Evolutionary conservation across 2,329 filamentous ascomycete species (phyloP), one percentile per base, ranked within the genome.

Genomic region (Venturia nashicola): DNA sequence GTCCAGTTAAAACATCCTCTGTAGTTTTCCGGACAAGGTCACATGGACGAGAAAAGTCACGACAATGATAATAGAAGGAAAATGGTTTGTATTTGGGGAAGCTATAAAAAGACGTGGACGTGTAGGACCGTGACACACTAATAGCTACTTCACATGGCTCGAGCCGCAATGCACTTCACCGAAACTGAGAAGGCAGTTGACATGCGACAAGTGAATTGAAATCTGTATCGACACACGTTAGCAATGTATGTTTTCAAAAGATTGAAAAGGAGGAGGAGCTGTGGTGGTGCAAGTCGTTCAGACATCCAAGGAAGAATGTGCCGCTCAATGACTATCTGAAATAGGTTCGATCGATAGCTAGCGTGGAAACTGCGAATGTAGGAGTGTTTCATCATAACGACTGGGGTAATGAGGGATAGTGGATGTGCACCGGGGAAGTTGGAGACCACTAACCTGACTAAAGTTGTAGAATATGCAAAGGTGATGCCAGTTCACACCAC

Each of bases 361-460:
- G 80, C 89, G 88, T 89, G 87, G 85, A 91, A 91, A 91, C 88
- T 91, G 88, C 88, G 87, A 91, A 90, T 89, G 80, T 83, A 79
- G 81, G 83, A 86, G 82, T 82, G 76, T 86, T 88, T 89, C 86
- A 89, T 89, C 86, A 88, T 85, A 71, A 70, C 70, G 73, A 69
- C 63, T 62, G 63, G 61, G 61, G 67, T 36, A 32, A 57, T 61
- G 65, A 66, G 67, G 65, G 68, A 60, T 64, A 61, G 62, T 61
- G 61, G 61, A 43, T 44, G 20, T 27, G 46, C 20, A 36, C 1
- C 51, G 14, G 51, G 27, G 18, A 3, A 18, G 27, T n/a, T 20
- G 16, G 18, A 59, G 12, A 23, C 27, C 65, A 75, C 76, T 73
- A 63, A 77, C 76, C 72, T 72, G n/a, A 36, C 51, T n/a, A 16